A percentile compares a stretch with the other conserved stretches of the same genome.
These are phyloP conservation scores for Trichophyton mentagrophytes DNA, from an alignment of 2,329 filamentous ascomycete genomes.

Conservation along the genomic window DNA sequence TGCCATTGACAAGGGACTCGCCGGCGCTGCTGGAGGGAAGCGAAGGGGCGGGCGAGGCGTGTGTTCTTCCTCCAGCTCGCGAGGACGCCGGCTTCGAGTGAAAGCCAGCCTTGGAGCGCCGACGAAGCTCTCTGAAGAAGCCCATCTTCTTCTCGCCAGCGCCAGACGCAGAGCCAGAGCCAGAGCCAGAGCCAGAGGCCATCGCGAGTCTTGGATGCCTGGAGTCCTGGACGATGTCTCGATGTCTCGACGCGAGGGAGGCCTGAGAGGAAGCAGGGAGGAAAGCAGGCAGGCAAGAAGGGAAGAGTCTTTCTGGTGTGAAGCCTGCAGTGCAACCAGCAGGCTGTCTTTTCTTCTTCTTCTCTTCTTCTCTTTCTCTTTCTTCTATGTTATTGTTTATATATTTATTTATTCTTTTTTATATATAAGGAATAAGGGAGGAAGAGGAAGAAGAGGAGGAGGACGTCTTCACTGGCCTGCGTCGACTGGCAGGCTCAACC, in stretches of 20 bases:
- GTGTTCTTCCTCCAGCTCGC: too few relatives aligned
- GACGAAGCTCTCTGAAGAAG: constrained; percentile 64
- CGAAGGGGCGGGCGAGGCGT: background rate
- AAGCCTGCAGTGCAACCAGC: background rate
- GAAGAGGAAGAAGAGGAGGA: too few relatives aligned
- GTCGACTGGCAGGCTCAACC: too few relatives aligned
- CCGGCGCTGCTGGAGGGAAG: constrained; percentile 30
- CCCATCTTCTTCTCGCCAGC: constrained; percentile 26
- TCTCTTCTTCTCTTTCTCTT: background rate
- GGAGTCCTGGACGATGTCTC: too few relatives aligned
- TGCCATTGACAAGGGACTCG: background rate
- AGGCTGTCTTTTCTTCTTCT: background rate
- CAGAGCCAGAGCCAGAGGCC: too few relatives aligned
- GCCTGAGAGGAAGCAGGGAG: background rate
- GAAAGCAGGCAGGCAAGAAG: background rate
- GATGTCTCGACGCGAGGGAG: background rate
- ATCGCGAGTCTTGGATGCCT: too few relatives aligned
- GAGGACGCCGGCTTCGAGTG: constrained; percentile 25
- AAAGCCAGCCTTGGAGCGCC: constrained; percentile 64
- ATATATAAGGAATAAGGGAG: too few relatives aligned
- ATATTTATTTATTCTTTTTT: background rate
- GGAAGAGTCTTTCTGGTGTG: background rate
- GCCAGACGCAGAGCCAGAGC: too few relatives aligned
- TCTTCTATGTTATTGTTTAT: background rate
- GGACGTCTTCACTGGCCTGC: background rate